A percentile compares a stretch with the other conserved stretches of the same genome.
Conservation (phyloP, 495 filamentous ascomycete genomes). For the Pyrenopolyporus hunteri region DNA sequence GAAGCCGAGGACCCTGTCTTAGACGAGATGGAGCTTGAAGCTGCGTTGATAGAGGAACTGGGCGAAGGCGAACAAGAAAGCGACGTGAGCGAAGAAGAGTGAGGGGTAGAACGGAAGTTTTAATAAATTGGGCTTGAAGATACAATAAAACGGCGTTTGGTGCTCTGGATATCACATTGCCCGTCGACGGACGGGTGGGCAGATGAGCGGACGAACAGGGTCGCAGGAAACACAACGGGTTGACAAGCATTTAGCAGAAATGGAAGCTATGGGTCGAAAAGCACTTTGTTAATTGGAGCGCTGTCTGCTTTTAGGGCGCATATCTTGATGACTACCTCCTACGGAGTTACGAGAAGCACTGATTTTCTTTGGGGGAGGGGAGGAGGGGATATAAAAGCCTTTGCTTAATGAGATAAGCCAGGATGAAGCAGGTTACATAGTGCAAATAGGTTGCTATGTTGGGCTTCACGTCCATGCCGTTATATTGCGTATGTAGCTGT, state of each 20-base stretch:
- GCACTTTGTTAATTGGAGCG: not conserved
- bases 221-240: constrained; percentile 4
- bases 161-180: constrained; percentile 25
- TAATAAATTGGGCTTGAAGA: not conserved
- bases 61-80: constrained; percentile 43
- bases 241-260: constrained; percentile 1
- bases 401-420: not conserved
- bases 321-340: not conserved
- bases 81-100: constrained; percentile 51
- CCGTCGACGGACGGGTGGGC: constrained; percentile 7
- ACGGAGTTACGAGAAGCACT: no score
- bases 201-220: not conserved
- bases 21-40: constrained; percentile 48
- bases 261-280: not conserved
- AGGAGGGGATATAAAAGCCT: not conserved
- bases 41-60: constrained; percentile 46
- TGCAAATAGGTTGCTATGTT: no score
- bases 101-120: not conserved
- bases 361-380: no score
- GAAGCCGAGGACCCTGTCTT: constrained; percentile 28
- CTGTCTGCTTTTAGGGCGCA: not conserved
- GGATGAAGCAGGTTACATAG: not conserved
- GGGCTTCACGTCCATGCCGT: no score
- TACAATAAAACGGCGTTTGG: constrained; percentile 20
- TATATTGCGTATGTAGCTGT: no score